Conservation (phyloP, 1,284 basidiomycete species). For the Schizophyllum amplum region DNA sequence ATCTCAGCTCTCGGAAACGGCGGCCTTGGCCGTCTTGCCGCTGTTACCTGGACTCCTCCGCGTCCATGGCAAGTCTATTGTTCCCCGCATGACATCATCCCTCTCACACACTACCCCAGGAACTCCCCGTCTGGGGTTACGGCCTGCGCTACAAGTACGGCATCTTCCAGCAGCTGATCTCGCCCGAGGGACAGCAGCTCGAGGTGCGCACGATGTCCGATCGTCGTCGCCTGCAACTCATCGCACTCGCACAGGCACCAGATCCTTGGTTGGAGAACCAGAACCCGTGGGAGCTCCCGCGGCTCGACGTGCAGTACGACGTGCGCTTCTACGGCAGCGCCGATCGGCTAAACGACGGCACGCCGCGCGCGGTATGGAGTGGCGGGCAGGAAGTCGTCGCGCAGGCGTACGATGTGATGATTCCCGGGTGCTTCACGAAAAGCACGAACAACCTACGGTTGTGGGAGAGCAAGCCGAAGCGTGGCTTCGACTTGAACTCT, state of each 20-base stretch:
- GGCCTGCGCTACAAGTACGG: conserved; percentile 85
- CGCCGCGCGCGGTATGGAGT: conserved; percentile 65
- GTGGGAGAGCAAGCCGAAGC: conserved; percentile 83
- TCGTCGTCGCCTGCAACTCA: not conserved
- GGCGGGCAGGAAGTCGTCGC: conserved; percentile 90
- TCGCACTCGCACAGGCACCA: conserved; percentile 51
- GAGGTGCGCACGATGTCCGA: conserved; percentile 38
- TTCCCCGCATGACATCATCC: not conserved
- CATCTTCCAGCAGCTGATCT: conserved; percentile 91
- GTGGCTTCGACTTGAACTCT: conserved; percentile 87
- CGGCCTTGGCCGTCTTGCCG: conserved; percentile 85
- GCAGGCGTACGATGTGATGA: conserved; percentile 85
- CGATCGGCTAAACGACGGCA: conserved; percentile 56
- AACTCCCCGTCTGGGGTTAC: conserved; percentile 76
- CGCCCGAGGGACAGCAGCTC: conserved; percentile 76
- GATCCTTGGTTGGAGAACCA: conserved; percentile 89
- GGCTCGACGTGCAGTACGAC: conserved; percentile 14
- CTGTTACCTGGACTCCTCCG: conserved; percentile 87
- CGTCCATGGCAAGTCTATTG: conserved; percentile 54
- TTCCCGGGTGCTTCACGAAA: conserved; percentile 77
- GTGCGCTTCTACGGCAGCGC: conserved; percentile 82
- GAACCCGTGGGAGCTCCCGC: conserved; percentile 41
- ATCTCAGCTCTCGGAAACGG: conserved; percentile 62
- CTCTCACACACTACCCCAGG: conserved; percentile 17
- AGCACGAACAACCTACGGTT: conserved; percentile 75